Evolutionary conservation across 1,139 yeast species (phyloP), one percentile per base, ranked within the genome.

Genomic region (Geotrichum phurueaensis): DNA sequence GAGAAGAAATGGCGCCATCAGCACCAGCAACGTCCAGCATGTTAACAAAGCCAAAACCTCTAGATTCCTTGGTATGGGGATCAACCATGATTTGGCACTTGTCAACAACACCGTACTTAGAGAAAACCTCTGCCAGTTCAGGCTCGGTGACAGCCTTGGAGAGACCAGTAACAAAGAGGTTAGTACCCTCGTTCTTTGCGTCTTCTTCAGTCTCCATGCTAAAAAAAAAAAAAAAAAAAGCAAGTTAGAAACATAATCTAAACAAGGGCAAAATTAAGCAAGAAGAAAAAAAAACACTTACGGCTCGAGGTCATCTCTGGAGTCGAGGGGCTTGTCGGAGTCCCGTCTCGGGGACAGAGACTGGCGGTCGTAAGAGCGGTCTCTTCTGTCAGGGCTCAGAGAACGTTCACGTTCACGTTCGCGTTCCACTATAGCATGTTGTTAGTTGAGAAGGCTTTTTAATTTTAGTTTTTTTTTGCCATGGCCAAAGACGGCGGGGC

Each of bases 31-130:
- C 66, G 52, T 69, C 70, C 25, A 62, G 69, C 72, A 74, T 72
- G 63, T 73, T 69, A 58, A 75, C 76, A 60, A 75, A 75, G 2
- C 78, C 78, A 63, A 75, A 75, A 1, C 78, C 78, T 50, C 78
- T 67, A 2, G 78, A 71, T 60, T 73, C 77, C 20, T 70, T 63
- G 10, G 76, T 65, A 63, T 75, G 77, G 13, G 78, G 78, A 63
- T 75, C 78, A 33, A 65, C 61, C 76, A 75, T 71, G 62, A 75
- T 74, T 60, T 74, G 75, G 64, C 70, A 68, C 60, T 70, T 71
- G 55, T 68, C 73, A 29, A 75, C 77, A 23, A 65, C 61, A 45
- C 78, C 78, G 60, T 68, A 68, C 60, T 70, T 70, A 54, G 69
- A 56, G 61, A 74, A 75, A 33, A 74, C 62, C 25, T 74, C 76